Conservation (phyloP, 2,329 filamentous ascomycete genomes). For the Phyllosticta citriasiana region DNA sequence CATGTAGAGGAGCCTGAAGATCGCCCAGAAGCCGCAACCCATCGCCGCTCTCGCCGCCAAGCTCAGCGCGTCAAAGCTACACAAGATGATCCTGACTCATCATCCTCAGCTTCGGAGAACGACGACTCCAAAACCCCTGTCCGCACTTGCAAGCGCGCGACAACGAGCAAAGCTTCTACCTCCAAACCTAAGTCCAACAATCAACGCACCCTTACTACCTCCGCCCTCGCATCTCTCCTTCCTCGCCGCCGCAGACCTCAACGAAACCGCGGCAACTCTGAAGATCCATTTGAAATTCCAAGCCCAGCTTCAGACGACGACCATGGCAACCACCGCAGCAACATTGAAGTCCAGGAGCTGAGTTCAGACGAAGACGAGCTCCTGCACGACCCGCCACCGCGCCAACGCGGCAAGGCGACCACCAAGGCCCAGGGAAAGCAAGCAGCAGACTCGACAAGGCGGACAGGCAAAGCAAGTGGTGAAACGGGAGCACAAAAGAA, state of each 20-base stretch:
- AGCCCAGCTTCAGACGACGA: conserved; percentile 21
- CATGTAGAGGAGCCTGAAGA: not conserved
- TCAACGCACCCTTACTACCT: conserved; percentile 27
- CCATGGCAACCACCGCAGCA: not conserved
- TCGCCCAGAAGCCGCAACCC: conserved; percentile 11
- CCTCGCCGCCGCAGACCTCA: conserved; percentile 28
- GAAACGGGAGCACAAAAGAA: conserved; percentile 12
- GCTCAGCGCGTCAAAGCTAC: conserved; percentile 11
- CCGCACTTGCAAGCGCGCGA: conserved; percentile 2
- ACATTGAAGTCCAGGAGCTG: conserved; percentile 9
- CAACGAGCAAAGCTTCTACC: conserved; percentile 16
- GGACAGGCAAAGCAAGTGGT: not conserved
- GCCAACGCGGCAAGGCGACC: not conserved
- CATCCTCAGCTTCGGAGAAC: conserved; percentile 20
- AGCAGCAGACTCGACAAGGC: conserved; percentile 1
- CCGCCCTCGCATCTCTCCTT: conserved; percentile 34
- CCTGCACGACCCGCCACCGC: conserved; percentile 9
- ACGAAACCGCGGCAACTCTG: conserved; percentile 7
- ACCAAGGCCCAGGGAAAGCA: conserved; percentile 16
- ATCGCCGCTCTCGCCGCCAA: not conserved
- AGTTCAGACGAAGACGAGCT: conserved; percentile 36
- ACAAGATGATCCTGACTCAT: conserved; percentile 13
- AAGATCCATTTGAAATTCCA: conserved; percentile 32
- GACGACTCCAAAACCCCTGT: conserved; percentile 15
- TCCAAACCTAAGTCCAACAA: conserved; percentile 11